Percentiles rank a stretch among this genome's conserved stretches.
Conservation (phyloP, 139 green algal genomes). For the Zygnema circumcarinatum region DNA sequence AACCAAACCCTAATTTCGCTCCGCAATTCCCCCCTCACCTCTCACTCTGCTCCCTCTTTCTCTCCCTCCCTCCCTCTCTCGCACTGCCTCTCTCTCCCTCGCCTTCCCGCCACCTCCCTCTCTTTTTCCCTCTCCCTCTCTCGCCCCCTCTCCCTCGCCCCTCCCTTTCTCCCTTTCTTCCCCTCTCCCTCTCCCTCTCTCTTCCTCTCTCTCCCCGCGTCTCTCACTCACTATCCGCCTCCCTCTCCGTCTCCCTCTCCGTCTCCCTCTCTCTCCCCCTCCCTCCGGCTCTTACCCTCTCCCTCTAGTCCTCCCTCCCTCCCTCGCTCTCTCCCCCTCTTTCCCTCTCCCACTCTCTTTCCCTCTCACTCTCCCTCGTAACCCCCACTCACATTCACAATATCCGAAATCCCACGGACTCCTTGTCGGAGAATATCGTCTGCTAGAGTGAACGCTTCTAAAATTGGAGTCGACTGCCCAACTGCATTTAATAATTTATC, state of each 20-base stretch:
- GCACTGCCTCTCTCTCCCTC: too few relatives aligned
- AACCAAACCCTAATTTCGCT: too few relatives aligned
- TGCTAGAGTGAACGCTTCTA: slow-evolving; percentile 88
- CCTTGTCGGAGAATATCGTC: slow-evolving; percentile 91
- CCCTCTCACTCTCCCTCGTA: background rate
- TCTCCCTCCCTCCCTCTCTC: too few relatives aligned
- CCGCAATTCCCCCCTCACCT: too few relatives aligned
- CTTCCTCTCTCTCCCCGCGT: too few relatives aligned
- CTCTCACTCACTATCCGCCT: too few relatives aligned
- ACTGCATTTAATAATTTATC: slow-evolving; percentile 84
- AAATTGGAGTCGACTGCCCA: slow-evolving; percentile 76
- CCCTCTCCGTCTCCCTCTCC: background rate
- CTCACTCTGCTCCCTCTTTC: too few relatives aligned
- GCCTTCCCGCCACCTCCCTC: too few relatives aligned
- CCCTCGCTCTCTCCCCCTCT: background rate
- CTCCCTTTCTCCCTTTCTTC: too few relatives aligned
- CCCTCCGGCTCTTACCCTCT: background rate
- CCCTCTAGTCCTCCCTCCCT: background rate
- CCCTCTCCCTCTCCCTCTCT: too few relatives aligned
- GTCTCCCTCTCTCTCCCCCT: background rate
- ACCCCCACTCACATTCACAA: slow-evolving; percentile 76
- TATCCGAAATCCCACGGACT: slow-evolving; percentile 93
- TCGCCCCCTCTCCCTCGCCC: too few relatives aligned
- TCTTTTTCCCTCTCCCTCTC: too few relatives aligned
- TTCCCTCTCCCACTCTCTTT: background rate